Evolutionary conservation across 805 yeast genomes (phyloP).

Genomic region (Metschnikowia proteae): DNA sequence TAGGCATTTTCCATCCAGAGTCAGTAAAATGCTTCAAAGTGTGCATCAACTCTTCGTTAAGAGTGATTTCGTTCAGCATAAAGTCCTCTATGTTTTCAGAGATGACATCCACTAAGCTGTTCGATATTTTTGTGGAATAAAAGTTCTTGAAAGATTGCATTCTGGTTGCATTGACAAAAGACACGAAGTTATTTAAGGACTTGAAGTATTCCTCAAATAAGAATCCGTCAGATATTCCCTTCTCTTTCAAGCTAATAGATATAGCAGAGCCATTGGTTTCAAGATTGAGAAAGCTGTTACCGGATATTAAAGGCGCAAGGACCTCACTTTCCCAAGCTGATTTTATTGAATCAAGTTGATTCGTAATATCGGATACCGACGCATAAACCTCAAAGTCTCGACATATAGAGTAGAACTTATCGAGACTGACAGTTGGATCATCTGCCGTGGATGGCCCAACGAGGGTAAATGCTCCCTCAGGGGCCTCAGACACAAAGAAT

Average conservation of each 20-base stretch:
- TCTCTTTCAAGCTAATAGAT: neutral
- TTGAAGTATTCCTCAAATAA: conserved; percentile 16
- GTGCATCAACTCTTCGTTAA: conserved; percentile 19
- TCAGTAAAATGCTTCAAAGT: conserved; percentile 19
- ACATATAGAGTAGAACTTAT: conserved; percentile 4
- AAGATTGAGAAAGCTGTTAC: conserved; percentile 4
- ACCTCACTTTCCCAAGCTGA: conserved; percentile 13
- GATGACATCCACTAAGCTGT: conserved; percentile 25
- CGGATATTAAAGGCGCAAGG: conserved; percentile 14
- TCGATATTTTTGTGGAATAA: conserved; percentile 28
- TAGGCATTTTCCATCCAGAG: conserved; percentile 26
- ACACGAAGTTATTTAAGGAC: conserved; percentile 26
- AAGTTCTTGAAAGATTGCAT: conserved; percentile 23
- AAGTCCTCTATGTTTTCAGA: conserved; percentile 29
- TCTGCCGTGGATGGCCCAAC: neutral
- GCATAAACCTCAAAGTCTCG: conserved; percentile 10
- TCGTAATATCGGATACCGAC: conserved; percentile 8
- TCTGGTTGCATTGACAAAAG: conserved; percentile 27
- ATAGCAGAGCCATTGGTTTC: conserved; percentile 1
- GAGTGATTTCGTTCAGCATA: conserved; percentile 13
- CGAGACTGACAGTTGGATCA: conserved; percentile 1
- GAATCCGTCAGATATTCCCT: neutral
- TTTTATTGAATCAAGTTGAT: conserved; percentile 5
- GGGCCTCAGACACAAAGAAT: conserved; percentile 6
- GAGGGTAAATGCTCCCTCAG: conserved; percentile 1